Evolutionary conservation across 257 asterid species (phyloP), one percentile per base, ranked within the genome.

Genomic region (Anisodus tanguticus): DNA sequence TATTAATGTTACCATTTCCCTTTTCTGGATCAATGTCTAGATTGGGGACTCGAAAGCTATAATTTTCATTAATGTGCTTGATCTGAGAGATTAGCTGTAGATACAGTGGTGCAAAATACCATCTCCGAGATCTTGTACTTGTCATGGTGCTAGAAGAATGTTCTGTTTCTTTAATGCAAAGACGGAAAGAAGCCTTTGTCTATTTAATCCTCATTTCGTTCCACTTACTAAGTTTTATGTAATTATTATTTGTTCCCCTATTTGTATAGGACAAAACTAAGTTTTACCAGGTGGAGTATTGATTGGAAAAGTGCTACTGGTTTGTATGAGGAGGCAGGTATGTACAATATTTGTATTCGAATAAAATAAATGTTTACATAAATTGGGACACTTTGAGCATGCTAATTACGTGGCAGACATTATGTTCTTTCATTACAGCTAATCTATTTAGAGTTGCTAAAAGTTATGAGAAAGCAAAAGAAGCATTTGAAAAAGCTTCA

Each of bases 321-420:
- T 88, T 82, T 97, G 86, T 97, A 93, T 85, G 99, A 97, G 87
- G 97, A 93, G 86, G 99, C 99, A 53, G 99, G 99, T 95, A 88
- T 35, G 66, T 54, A 16, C 77, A 59, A 47, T 13, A 5, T 45
- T 82, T 58, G 13, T 7, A n/a, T 41, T 57, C 17, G 39, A 49
- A 47, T 45, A 70, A 9, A 84, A 82, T 26, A 66, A 67, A 10
- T 82, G 49, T 35, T 31, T 68, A 13, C 17, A 55, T 82, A 5
- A 37, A 26, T 51, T 64, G 77, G 68, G 10, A 53, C 17, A 9
- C 63, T 47, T 17, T 63, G 62, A 41, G 53, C 47, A 70, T 45
- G 37, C 71, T 76, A 57, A 68, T 55, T 13, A 49, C 81, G 7
- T 47, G 71, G n/a, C 64, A n/a, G 8, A 43, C 7, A 80, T 22